These are phyloP conservation scores for Tetratostichococcus sp. DNA, from an alignment of 139 green algal genomes.

Conservation along the genomic window DNA sequence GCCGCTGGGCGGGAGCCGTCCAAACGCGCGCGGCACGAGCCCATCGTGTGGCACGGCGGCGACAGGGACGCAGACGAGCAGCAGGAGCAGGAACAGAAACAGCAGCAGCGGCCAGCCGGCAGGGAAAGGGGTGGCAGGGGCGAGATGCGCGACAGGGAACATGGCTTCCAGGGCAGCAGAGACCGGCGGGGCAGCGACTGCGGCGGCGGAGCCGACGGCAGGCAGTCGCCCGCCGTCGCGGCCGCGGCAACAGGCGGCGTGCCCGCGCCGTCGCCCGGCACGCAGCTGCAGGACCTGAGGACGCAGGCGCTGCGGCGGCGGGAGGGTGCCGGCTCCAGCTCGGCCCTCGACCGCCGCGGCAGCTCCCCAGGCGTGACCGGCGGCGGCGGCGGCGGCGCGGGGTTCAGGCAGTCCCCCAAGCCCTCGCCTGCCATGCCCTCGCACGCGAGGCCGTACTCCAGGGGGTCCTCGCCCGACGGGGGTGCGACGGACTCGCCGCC, in stretches of 20 bases:
- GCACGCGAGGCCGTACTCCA: too few species aligned
- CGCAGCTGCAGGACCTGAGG: not conserved
- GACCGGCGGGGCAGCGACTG: not conserved
- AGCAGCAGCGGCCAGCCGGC: not conserved
- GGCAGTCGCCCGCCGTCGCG: not conserved
- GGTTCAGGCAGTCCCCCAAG: too few species aligned
- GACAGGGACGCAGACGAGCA: not conserved
- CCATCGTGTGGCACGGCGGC: constrained; percentile 3
- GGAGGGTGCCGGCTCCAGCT: not conserved
- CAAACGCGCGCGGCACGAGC: not conserved
- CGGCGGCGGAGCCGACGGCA: not conserved
- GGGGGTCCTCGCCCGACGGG: too few species aligned
- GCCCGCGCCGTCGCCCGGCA: too few species aligned
- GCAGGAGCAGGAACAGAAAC: not conserved
- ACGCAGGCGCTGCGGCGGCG: not conserved
- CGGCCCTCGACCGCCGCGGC: not conserved
- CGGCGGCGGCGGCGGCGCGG: too few species aligned
- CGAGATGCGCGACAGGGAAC: not conserved
- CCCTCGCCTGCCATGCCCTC: too few species aligned
- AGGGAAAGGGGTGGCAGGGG: not conserved
- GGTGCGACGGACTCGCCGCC: not conserved
- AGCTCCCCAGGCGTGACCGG: not conserved
- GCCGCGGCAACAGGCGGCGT: too few species aligned
- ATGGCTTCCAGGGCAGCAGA: not conserved
- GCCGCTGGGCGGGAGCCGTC: not conserved